These are phyloP conservation scores for Ascochyta koolunga DNA, from an alignment of 2,329 filamentous ascomycete genomes.

Conservation along the genomic window DNA sequence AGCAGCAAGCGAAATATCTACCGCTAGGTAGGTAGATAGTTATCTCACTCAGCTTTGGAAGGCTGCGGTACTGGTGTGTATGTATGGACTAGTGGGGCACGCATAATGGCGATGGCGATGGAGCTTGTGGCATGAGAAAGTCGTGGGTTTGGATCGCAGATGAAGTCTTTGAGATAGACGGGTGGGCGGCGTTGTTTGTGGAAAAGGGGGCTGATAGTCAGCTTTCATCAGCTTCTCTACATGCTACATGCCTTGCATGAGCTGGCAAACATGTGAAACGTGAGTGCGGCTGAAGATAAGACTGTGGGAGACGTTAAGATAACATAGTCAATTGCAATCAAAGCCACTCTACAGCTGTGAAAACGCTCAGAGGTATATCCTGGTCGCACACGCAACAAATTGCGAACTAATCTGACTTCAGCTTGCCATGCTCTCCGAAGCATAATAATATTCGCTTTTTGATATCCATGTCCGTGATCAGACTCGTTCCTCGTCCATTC, in stretches of 20 bases:
- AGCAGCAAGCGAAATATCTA: not conserved
- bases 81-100: no score
- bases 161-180: not conserved
- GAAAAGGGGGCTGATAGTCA: slow-evolving; percentile 1
- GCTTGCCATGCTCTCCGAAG: not conserved
- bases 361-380: slow-evolving; percentile 19
- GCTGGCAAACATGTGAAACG: slow-evolving; percentile 6
- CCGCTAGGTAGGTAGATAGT: no score
- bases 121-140: no score
- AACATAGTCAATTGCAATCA: slow-evolving; percentile 15
- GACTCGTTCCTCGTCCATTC: not conserved
- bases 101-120: no score
- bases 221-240: slow-evolving; percentile 4
- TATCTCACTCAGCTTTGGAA: no score
- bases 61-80: not conserved
- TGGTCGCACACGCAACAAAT: not conserved
- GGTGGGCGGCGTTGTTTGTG: not conserved
- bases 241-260: not conserved
- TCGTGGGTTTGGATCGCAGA: not conserved
- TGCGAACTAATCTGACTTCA: slow-evolving; percentile 9
- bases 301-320: not conserved
- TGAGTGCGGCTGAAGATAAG: slow-evolving; percentile 4
- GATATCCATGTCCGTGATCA: not conserved
- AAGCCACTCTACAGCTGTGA: slow-evolving; percentile 17
- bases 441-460: not conserved